phyloP scores from a whole-genome alignment of 2,329 filamentous ascomycete genomes.

The Colletotrichum sp. region DNA sequence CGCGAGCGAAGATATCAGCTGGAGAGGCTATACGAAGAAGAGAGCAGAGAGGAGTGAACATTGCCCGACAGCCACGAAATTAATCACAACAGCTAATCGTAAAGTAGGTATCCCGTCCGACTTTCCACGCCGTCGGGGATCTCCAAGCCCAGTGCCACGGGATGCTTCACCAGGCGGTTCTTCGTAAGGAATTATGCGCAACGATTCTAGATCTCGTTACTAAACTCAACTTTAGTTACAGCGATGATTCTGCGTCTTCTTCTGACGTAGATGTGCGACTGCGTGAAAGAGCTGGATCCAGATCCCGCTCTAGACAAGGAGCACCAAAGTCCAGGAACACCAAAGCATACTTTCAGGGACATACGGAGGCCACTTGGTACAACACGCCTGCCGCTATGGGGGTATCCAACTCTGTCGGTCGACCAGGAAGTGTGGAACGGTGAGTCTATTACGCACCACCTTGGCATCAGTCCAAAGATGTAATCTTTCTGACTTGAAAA shows the following conservation, averaged over 20 bases:
- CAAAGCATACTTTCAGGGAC: background rate
- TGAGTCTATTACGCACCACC: background rate
- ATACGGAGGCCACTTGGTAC: background rate
- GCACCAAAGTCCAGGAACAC: background rate
- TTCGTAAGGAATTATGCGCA: background rate
- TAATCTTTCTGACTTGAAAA: background rate
- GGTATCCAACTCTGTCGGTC: background rate
- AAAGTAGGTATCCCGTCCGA: background rate
- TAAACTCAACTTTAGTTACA: background rate
- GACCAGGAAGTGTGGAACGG: background rate
- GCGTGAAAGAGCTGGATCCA: background rate
- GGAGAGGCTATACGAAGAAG: background rate
- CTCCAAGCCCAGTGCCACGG: background rate
- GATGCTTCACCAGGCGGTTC: background rate
- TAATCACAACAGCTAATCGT: background rate
- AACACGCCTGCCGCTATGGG: background rate
- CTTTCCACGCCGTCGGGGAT: background rate
- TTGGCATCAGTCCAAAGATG: background rate
- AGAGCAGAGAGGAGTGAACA: background rate
- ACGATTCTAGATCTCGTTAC: background rate
- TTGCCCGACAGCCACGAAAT: accelerated
- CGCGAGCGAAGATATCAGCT: background rate
- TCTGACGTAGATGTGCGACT: background rate
- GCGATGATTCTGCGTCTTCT: background rate
- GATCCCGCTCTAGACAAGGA: background rate